Conservation (phyloP, 768 basidiomycete genomes). For the Mycena leptocephala region DNA sequence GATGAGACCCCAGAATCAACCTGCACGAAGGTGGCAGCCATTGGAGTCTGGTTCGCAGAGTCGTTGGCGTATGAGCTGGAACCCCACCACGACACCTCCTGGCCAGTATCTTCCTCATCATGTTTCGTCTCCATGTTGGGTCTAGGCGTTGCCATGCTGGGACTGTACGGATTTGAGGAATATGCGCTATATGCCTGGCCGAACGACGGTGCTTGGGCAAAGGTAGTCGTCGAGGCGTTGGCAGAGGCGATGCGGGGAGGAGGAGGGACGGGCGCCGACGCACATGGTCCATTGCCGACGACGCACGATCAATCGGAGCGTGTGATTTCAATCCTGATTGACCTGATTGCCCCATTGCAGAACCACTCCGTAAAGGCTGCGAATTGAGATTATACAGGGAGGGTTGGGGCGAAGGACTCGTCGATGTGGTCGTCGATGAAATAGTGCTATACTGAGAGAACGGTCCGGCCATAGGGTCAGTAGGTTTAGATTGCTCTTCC, state of each 20-base stretch:
- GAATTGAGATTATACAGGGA: constrained; percentile 58
- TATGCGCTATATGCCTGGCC: constrained; percentile 57
- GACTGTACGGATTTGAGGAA: constrained; percentile 49
- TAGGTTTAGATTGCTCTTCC: constrained; percentile 54
- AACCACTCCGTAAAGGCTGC: constrained; percentile 69
- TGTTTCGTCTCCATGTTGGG: constrained; percentile 39
- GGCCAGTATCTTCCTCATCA: constrained; percentile 49
- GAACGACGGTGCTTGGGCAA: constrained; percentile 60
- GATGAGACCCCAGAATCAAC: constrained; percentile 61
- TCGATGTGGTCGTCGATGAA: constrained; percentile 84
- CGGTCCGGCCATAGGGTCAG: constrained; percentile 75
- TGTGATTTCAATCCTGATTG: constrained; percentile 63
- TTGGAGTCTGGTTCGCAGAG: constrained; percentile 71
- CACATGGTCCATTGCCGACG: constrained; percentile 85
- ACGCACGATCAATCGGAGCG: constrained; percentile 76
- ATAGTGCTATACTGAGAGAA: constrained; percentile 96
- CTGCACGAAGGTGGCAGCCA: constrained; percentile 75
- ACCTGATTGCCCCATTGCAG: constrained; percentile 79
- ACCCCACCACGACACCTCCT: constrained; percentile 78
- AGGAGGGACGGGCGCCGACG: constrained; percentile 71
- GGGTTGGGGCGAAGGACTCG: constrained; percentile 84
- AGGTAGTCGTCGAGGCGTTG: constrained; percentile 66
- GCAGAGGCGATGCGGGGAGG: constrained; percentile 68
- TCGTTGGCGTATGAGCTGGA: constrained; percentile 56
- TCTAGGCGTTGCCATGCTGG: constrained; percentile 52